These are phyloP conservation scores for Paxillus ammoniavirescens DNA, from an alignment of 768 basidiomycete genomes.

Conservation along the genomic window DNA sequence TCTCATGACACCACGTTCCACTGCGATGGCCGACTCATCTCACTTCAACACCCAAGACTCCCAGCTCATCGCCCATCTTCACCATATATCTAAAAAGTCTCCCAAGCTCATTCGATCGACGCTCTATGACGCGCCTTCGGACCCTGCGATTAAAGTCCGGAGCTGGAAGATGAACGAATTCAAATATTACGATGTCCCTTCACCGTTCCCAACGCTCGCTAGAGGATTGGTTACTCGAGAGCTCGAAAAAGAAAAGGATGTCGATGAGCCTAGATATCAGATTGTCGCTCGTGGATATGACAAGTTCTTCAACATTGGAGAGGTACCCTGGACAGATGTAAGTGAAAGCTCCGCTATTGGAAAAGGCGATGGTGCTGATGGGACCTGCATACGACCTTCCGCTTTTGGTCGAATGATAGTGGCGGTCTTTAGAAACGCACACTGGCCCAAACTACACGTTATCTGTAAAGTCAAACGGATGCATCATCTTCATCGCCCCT, in stretches of 20 bases:
- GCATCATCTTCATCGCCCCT: constrained; percentile 93
- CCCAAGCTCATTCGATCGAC: constrained; percentile 67
- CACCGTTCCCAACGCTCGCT: constrained; percentile 93
- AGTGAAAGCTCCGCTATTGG: constrained; percentile 27
- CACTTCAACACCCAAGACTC: constrained; percentile 46
- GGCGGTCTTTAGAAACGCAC: constrained; percentile 66
- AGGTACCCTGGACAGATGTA: constrained; percentile 94
- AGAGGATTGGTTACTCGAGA: constrained; percentile 83
- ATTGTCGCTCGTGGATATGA: constrained; percentile 94
- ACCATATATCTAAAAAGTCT: constrained; percentile 48
- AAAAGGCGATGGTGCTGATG: neutral
- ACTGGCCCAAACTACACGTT: constrained; percentile 80
- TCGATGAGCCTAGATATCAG: constrained; percentile 40
- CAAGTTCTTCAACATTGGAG: constrained; percentile 98
- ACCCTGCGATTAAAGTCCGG: constrained; percentile 52
- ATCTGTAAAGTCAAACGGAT: constrained; percentile 93
- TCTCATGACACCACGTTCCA: neutral
- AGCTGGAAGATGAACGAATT: constrained; percentile 99
- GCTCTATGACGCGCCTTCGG: constrained; percentile 55
- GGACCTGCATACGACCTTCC: neutral
- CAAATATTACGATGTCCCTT: constrained; percentile 87
- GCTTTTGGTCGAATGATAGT: constrained; percentile 44
- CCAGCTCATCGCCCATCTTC: constrained; percentile 55
- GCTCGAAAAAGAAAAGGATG: constrained; percentile 29
- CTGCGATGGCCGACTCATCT: constrained; percentile 17